Percentiles rank a stretch among this genome's conserved stretches.
These are phyloP conservation scores for Phaeotremella skinneri DNA, from an alignment of 768 basidiomycete species.

Conservation along the genomic window DNA sequence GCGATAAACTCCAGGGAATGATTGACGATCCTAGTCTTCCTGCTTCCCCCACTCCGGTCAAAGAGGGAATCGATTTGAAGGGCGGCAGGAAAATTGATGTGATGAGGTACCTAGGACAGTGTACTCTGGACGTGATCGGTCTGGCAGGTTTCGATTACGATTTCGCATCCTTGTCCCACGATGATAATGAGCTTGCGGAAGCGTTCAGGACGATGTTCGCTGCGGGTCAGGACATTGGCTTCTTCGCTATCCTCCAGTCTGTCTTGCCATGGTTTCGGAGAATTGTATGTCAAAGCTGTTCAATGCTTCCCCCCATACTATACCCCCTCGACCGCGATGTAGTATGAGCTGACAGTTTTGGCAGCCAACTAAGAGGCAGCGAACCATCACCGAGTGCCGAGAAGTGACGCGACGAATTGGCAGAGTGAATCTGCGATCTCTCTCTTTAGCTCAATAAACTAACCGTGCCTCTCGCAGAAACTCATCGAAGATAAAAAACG, in stretches of 20 bases:
- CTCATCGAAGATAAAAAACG: slow-evolving; percentile 76
- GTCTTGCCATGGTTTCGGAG: slow-evolving; percentile 53
- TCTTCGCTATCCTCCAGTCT: slow-evolving; percentile 24
- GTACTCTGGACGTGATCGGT: slow-evolving; percentile 75
- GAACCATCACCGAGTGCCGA: slow-evolving; percentile 55
- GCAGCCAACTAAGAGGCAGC: slow-evolving; percentile 58
- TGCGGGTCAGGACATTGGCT: slow-evolving; percentile 19
- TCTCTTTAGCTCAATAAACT: slow-evolving; percentile 55
- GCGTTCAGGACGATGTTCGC: slow-evolving; percentile 54
- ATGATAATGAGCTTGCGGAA: slow-evolving; percentile 79
- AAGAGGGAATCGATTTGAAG: neutral
- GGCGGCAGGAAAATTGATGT: slow-evolving; percentile 57
- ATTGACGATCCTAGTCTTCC: slow-evolving; percentile 18
- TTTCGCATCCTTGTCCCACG: slow-evolving; percentile 77
- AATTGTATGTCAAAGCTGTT: slow-evolving; percentile 30
- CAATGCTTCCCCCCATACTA: neutral
- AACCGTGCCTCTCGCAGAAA: slow-evolving; percentile 53
- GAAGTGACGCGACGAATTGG: slow-evolving; percentile 61
- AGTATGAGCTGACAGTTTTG: neutral
- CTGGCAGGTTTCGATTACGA: slow-evolving; percentile 71
- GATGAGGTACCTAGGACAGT: slow-evolving; percentile 63
- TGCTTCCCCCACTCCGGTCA: neutral
- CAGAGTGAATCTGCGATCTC: slow-evolving; percentile 56
- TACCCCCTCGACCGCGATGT: neutral
- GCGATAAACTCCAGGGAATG: slow-evolving; percentile 26